These are phyloP conservation scores for Falciphora oryzae DNA, from an alignment of 2,329 filamentous ascomycete species.

Conservation along the genomic window DNA sequence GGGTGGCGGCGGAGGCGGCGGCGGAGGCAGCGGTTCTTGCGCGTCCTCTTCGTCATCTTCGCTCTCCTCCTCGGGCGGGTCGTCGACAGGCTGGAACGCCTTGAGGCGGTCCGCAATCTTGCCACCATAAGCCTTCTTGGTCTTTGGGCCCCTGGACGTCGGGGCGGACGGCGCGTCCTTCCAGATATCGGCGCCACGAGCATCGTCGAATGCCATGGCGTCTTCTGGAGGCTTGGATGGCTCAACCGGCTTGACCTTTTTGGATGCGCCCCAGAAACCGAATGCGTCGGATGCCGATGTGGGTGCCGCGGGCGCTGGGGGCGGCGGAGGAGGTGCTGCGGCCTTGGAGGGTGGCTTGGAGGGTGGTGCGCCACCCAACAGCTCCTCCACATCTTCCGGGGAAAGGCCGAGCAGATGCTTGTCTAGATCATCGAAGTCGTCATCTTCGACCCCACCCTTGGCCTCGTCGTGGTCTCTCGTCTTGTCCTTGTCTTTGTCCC, in stretches of 20 bases:
- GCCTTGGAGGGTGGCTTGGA: conserved; percentile 36
- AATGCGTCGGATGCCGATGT: conserved; percentile 38
- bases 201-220: conserved; percentile 23
- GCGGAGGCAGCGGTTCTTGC: conserved; percentile 17
- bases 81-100: conserved; percentile 42
- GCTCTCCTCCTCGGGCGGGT: conserved; percentile 25
- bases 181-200: conserved; percentile 18
- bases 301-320: conserved; percentile 21
- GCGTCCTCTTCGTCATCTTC: conserved; percentile 17
- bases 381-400: conserved; percentile 37
- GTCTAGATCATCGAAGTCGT: conserved; percentile 22
- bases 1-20: conserved; percentile 32
- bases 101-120: conserved; percentile 53
- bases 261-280: conserved; percentile 51
- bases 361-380: conserved; percentile 25
- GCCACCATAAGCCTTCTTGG: conserved; percentile 42
- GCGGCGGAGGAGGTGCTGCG: neutral
- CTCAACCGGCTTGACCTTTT: conserved; percentile 45
- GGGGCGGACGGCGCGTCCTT: conserved; percentile 37
- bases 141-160: conserved; percentile 34
- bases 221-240: conserved; percentile 43
- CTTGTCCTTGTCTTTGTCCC: conserved; percentile 21
- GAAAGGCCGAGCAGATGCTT: conserved; percentile 30
- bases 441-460: conserved; percentile 22
- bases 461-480: conserved; percentile 20